A percentile compares a stretch with the other conserved stretches of the same genome.
Evolutionary conservation across 352 stramenopile species (phyloP).

Genomic region (Salisapilia sapeloensis): DNA sequence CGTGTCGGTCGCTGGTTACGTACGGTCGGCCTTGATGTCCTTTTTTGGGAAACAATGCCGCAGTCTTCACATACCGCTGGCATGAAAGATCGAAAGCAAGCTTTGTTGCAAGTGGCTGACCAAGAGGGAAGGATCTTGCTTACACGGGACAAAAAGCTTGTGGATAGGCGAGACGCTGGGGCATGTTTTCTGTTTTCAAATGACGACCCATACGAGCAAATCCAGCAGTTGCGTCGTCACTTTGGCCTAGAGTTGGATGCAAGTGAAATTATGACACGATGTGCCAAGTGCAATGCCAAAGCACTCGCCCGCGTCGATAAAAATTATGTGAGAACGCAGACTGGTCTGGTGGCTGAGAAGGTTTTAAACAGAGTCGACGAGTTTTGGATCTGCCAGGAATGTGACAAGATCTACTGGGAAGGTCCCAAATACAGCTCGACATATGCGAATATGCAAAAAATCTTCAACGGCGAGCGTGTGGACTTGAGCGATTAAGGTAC

Average conservation of each 20-base stretch:
- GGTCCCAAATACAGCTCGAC: slow-evolving; percentile 58
- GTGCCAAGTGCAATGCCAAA: slow-evolving; percentile 48
- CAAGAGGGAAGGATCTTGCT: slow-evolving; percentile 53
- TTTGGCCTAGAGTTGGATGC: slow-evolving; percentile 43
- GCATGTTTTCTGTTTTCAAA: slow-evolving; percentile 62
- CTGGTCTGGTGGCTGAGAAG: too few species aligned
- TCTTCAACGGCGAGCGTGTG: too few species aligned
- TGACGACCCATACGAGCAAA: slow-evolving; percentile 50
- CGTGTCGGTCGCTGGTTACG: slow-evolving; percentile 61
- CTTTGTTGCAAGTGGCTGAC: slow-evolving; percentile 25
- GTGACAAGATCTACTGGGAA: slow-evolving; percentile 62
- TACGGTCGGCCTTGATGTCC: slow-evolving; percentile 53
- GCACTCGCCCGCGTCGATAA: slow-evolving; percentile 30
- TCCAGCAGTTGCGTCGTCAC: slow-evolving; percentile 57
- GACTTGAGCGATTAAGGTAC: too few species aligned
- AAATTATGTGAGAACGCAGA: slow-evolving; percentile 30
- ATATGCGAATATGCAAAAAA: slow-evolving; percentile 33
- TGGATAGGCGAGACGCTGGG: slow-evolving; percentile 35
- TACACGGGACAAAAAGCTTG: slow-evolving; percentile 61
- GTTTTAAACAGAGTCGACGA: too few species aligned
- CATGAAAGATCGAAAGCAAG: slow-evolving; percentile 6
- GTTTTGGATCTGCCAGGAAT: slow-evolving; percentile 47
- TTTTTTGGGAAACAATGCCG: slow-evolving; percentile 9
- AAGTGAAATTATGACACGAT: slow-evolving; percentile 62
- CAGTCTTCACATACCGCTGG: slow-evolving; percentile 1